Evolutionary conservation across 208 protist genomes (phyloP).

Genomic region (Wallacemonas collosoma): DNA sequence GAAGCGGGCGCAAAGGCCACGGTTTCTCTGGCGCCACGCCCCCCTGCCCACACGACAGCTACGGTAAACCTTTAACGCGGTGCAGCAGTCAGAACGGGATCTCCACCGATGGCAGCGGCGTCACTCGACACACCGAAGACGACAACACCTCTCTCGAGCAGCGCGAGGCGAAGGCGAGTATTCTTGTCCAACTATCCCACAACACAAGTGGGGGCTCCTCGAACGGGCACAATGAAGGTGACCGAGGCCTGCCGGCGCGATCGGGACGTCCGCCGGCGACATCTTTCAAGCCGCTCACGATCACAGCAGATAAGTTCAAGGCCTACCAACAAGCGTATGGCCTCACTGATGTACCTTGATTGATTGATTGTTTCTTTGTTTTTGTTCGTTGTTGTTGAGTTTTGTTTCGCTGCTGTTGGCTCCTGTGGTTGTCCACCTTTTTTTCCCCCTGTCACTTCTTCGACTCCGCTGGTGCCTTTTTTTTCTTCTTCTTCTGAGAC

Average conservation of each 20-base stretch:
- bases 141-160: neutral
- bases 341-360: neutral
- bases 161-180: conserved; percentile 1
- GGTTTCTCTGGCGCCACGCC: too few species aligned
- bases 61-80: conserved; percentile 4
- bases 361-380: neutral
- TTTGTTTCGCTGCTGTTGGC: conserved; percentile 5
- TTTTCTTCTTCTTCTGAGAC: conserved; percentile 17
- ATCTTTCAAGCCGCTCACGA: conserved; percentile 10
- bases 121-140: neutral
- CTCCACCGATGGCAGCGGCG: neutral
- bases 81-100: conserved; percentile 9
- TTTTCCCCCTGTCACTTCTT: conserved; percentile 7
- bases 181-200: conserved; percentile 13
- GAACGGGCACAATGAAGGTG: neutral
- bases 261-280: neutral
- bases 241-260: neutral
- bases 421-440: conserved; percentile 12
- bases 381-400: conserved; percentile 9
- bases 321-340: conserved; percentile 7
- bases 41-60: neutral
- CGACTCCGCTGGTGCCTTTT: neutral
- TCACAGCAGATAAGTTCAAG: conserved; percentile 8
- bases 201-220: conserved; percentile 1
- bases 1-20: neutral